Percentiles rank a stretch among this genome's conserved stretches.
Evolutionary conservation across 768 basidiomycete genomes (phyloP).

Genomic region (Cystobasidium onofrii): DNA sequence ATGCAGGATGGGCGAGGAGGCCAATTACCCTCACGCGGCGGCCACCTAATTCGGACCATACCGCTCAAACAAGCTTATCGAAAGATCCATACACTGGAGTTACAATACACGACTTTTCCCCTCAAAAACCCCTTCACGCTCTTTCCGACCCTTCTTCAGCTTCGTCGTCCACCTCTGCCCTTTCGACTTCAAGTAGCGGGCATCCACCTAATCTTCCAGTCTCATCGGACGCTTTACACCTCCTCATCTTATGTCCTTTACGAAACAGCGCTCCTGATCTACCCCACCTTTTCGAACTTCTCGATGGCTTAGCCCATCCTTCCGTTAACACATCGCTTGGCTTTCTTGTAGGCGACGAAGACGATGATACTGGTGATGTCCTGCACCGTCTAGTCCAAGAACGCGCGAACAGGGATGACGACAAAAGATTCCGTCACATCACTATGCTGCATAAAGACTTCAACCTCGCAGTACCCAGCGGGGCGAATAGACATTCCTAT

Average conservation of each 20-base stretch:
- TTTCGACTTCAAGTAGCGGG: neutral
- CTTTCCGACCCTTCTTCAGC: neutral
- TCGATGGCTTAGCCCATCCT: constrained; percentile 29
- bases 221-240: constrained; percentile 25
- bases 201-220: neutral
- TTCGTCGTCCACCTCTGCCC: neutral
- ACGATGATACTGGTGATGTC: constrained; percentile 30
- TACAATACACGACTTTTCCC: constrained; percentile 25
- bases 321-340: constrained; percentile 30
- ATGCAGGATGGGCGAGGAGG: constrained; percentile 28
- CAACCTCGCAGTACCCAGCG: constrained; percentile 27
- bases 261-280: constrained; percentile 28
- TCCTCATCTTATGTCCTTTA: constrained; percentile 35
- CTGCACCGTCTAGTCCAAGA: neutral
- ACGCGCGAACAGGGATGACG: neutral
- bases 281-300: constrained; percentile 17
- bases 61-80: neutral
- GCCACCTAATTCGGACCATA: neutral
- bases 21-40: neutral
- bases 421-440: constrained; percentile 6
- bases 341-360: constrained; percentile 35
- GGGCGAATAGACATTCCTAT: constrained; percentile 13
- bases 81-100: neutral
- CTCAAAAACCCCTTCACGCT: neutral
- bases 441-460: constrained; percentile 33